Evolutionary conservation across 192 early-diverging fungal genomes (phyloP), one percentile per base, ranked within the genome.

Genomic region (Gaertneriomyces sp.): DNA sequence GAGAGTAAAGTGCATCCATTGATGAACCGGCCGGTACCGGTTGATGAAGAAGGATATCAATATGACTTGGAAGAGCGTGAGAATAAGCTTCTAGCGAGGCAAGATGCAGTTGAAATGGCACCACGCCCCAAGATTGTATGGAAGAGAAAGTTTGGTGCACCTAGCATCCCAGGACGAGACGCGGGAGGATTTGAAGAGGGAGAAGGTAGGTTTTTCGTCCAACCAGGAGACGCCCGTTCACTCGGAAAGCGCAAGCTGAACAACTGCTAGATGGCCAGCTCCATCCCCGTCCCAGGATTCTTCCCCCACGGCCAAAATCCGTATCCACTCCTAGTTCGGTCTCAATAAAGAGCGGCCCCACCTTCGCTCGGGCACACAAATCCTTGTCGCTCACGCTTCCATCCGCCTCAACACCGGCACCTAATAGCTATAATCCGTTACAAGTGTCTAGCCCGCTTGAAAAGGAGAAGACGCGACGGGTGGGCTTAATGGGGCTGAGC

Each of bases 121-220:
- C 25, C 25, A 33, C 25, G 25, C 61, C 51, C 20, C 33, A 65
- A 71, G 41, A 78, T 83, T 19, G 63, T 75, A 42, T 83, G 81
- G 81, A 65, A 61, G 60, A n/a, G 81, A 42, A 83, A 83, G 58
- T 73, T 81, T 53, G 65, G 79, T 0, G 77, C 81, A 12, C 81
- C 81, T 9, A 76, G 73, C 61, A 83, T 83, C 53, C 81, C 81
- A 7, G 70, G 77, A 9, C 9, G 68, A 20, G 63, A 42, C 3
- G 76, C 76, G 14, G 80, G 76, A 59, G 81, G 81, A 20, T 83
- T 80, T 53, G 76, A 81, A 53, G 81, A 83, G 56, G 81, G 73
- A 42, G 64, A 69, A n/a, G 64, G 66, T 73, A 25, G 33, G 54
- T 53, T 33, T 33, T 33, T 33, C 25, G 25, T 33, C 25, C 25